Evolutionary conservation across 495 filamentous ascomycete species (phyloP), one percentile per base, ranked within the genome.

Genomic region (Stereocaulon alpinum): DNA sequence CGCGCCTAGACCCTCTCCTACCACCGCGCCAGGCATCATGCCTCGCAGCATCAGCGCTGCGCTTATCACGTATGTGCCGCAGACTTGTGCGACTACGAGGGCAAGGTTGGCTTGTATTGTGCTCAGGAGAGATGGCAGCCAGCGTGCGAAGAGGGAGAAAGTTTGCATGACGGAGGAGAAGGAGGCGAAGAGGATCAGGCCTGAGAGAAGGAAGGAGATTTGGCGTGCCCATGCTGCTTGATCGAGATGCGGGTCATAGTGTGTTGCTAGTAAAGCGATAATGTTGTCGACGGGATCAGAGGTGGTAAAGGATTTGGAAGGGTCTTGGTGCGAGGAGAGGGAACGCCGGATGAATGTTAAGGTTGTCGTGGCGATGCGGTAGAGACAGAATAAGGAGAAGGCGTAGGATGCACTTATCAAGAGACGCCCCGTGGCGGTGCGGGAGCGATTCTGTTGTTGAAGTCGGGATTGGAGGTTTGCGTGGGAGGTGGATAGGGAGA

Each of bases 121-220:
- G 15, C 70, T 71, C n/a, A 90, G 70, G n/a, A 89, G 67, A 5
- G 76, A 74, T 3, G 88, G 88, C 12, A 78, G 72, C 73, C 86
- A 83, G 59, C 85, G 84, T 4, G 84, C 78, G 66, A 91, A 83
- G 64, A 91, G 76, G 56, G 82, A 79, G 64, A 88, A 82, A 6
- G 88, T 92, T 64, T 89, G 86, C 43, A 89, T 71, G 27, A 85
- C 87, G 58, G 83, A 84, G 63, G 82, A 85, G 66, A 89, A 87
- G 61, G 85, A 88, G 0, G 82, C 84, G 20, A 85, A 76, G 50
- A 93, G 82, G 66, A 91, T 91, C 42, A 89, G 78, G 40, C 86
- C 87, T 11, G 83, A 86, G 30, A 93, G 76, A 14, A 87, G 71
- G 72, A 92, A 90, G 48, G 84, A 85, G 60, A 92, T 88, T 68